These are phyloP conservation scores for Talaromyces rugulosus DNA, from an alignment of 2,329 filamentous ascomycete genomes.

Conservation along the genomic window DNA sequence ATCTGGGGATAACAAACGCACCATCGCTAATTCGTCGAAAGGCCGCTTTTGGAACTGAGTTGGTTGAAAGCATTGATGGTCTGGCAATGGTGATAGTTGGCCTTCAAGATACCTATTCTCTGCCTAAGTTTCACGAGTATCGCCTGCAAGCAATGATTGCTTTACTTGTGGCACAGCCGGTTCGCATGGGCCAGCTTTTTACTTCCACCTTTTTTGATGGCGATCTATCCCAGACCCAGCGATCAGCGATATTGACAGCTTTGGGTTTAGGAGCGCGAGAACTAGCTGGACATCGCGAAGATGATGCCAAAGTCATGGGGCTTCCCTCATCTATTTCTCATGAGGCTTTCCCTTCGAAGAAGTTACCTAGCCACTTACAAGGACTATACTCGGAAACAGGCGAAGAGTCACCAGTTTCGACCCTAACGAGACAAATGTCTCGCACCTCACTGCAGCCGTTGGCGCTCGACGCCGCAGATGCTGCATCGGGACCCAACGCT, in stretches of 20 bases:
- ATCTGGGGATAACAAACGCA: conserved; percentile 72
- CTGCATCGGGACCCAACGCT: conserved; percentile 71
- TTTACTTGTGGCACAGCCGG: conserved; percentile 69
- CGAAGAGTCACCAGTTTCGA: conserved; percentile 56
- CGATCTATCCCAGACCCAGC: conserved; percentile 83
- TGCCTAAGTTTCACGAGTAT: conserved; percentile 71
- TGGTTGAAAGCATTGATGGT: conserved; percentile 77
- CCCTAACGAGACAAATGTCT: conserved; percentile 64
- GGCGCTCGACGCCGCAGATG: conserved; percentile 75
- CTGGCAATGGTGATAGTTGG: conserved; percentile 72
- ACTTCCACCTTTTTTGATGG: conserved; percentile 82
- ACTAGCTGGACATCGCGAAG: conserved; percentile 68
- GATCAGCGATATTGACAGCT: conserved; percentile 74
- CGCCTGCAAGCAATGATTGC: conserved; percentile 78
- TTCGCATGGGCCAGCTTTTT: conserved; percentile 78
- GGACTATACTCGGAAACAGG: conserved; percentile 56
- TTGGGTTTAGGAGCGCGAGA: conserved; percentile 80
- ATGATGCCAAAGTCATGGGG: conserved; percentile 40
- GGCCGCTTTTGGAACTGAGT: conserved; percentile 79
- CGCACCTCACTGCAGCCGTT: conserved; percentile 74
- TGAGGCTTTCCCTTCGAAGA: conserved; percentile 71
- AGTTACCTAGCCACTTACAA: conserved; percentile 69
- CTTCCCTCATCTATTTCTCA: conserved; percentile 30
- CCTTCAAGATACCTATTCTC: conserved; percentile 78
- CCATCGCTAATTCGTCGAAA: conserved; percentile 82